Base-by-base conservation (phyloP, 2,329 filamentous ascomycete species). In the Penicillium expansum region DNA sequence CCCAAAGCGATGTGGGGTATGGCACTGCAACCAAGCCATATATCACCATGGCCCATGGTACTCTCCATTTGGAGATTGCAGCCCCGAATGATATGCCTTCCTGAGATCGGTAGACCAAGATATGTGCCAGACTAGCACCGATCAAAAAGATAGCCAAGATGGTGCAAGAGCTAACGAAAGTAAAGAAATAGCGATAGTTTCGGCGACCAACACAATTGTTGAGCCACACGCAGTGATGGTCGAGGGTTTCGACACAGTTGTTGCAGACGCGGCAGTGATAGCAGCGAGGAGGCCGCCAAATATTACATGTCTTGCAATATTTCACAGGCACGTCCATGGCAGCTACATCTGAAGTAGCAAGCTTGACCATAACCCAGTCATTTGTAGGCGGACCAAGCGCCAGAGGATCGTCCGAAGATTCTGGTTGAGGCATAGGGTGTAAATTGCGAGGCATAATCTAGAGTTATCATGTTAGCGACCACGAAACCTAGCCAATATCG, bases 311-410 rank as follows among this genome's bases (percentile, higher is more conserved):
- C 71, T 92, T 93, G 83, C 94, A 99, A 77, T 96, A 97, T 77
- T 99, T 97, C 59, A 93, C 92, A 0, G 94, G 94, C 1, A 99
- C 92, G 72, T 99, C 94, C 91, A 99, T 97, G 6, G 92, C 92
- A 9, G 92, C 89, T 32, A 90, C 89, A 29, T 78, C 78, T 10
- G 85, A 86, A 58, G 87, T 88, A 37, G 88, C 85, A 10, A 91
- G 90, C 68, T 92, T 90, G 65, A 97, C 90, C 79, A 96, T 85
- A 8, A 90, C 89, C 94, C 94, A 99, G 73, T 96, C 92, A 50
- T 91, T 97, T 7, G 89, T 94, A 1, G 92, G 86, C 18, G 92
- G 93, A 1, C 90, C 91, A 42, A 95, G 77, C 35, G 86, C 83
- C 38, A 97, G 79, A 6, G 92, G 91, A 70, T 97, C 92, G 37